Evolutionary conservation across 2,329 filamentous ascomycete species (phyloP), one percentile per base, ranked within the genome.

Genomic region (Hortaea sp.): DNA sequence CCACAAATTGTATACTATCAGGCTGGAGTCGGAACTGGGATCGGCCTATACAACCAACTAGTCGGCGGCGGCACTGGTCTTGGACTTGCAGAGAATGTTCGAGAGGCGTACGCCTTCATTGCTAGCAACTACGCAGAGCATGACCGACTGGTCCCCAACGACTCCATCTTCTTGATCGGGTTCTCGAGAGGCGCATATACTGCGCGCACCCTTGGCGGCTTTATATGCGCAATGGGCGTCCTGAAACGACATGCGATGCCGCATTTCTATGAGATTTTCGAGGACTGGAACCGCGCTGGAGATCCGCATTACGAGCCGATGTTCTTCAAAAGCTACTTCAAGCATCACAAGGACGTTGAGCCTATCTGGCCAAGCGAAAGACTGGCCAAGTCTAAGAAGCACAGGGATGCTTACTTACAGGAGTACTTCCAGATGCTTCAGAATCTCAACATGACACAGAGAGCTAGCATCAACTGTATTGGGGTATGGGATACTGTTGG

Each of bases 61-160:
- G 45, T 59, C 30, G 62, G 61, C 27, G 63, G 63, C 11, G 62
- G 58, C 4, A 60, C 59, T 11, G 60, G 62, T 31, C 40, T 59
- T 6, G 66, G 66, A 2, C 51, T 69, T 5, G 55, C 55, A 7
- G 64, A 64, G 49, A 64, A 82, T 47, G 72, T 83, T 44, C 73
- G 77, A 9, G 78, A 81, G 58, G 75, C 77, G 1, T 83, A 83
- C 56, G 69, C 73, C 4, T 82, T 81, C 56, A 65, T 82, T 2
- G 79, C 76, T 45, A 72, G 75, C 54, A 82, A 82, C 62, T 81
- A 81, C 54, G 50, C 58, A 6, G 53, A 57, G 11, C 53, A 61
- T 13, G 54, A 59, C 37, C 40, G 52, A 12, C 49, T 59, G 27
- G 56, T 57, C 43, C 45, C 53, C 4, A 57, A 56, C 3, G 70